Conservation (phyloP, 2,329 filamentous ascomycete species). For the Pestalotiopsis sp. region DNA sequence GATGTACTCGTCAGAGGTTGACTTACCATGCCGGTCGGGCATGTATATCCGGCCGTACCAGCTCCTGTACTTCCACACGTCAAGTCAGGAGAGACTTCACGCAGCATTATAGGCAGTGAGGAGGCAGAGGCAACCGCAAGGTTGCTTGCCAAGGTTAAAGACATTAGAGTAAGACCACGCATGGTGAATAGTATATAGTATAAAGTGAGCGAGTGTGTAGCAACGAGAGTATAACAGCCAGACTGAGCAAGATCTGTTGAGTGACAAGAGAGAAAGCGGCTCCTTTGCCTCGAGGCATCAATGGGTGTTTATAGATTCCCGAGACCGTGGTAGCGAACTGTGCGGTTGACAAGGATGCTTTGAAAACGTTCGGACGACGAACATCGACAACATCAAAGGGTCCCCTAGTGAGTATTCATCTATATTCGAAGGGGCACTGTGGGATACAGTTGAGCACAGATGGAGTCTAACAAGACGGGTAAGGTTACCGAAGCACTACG, state of each 20-base stretch:
- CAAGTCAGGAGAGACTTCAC: constrained; percentile 14
- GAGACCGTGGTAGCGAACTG: constrained; percentile 4
- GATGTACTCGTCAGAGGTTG: background rate
- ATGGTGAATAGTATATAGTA: constrained; percentile 10
- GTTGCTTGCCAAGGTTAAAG: constrained; percentile 20
- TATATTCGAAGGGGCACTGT: constrained; percentile 2
- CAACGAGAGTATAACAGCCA: constrained; percentile 15
- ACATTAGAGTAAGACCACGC: constrained; percentile 16
- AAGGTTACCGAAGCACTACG: background rate
- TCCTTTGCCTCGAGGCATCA: background rate
- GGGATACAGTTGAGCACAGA: constrained; percentile 8
- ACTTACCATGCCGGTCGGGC: constrained; percentile 4
- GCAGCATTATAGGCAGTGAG: constrained; percentile 14
- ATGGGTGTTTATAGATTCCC: constrained; percentile 5
- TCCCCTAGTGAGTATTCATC: constrained; percentile 2
- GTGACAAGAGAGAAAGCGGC: background rate
- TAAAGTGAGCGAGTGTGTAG: constrained; percentile 17
- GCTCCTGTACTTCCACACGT: constrained; percentile 7
- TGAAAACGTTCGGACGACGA: background rate
- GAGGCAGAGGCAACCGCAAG: constrained; percentile 23
- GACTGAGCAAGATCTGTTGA: background rate
- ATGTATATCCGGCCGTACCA: constrained; percentile 8
- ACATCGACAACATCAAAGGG: background rate
- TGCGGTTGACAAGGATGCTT: background rate
- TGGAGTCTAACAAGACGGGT: background rate